These are phyloP conservation scores for Zizania latifolia DNA, from an alignment of 176 grass and related monocot genomes.

Conservation along the genomic window DNA sequence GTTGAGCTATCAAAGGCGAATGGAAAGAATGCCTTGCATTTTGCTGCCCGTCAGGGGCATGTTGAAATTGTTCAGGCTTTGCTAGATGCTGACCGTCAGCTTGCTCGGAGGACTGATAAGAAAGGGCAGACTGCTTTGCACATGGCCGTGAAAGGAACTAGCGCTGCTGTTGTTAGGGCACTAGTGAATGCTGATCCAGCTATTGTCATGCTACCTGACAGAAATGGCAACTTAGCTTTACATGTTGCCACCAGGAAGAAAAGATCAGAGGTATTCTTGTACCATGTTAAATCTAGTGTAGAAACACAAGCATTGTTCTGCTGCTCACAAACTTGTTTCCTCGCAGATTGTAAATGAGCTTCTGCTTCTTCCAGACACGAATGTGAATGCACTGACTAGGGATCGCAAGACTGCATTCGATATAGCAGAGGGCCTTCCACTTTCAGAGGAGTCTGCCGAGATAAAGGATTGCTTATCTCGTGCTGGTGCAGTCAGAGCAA, in stretches of 20 bases:
- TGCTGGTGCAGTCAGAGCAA: conserved; percentile 75
- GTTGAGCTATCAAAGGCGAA: conserved; percentile 69
- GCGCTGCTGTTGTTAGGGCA: conserved; percentile 51
- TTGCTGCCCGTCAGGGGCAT: conserved; percentile 86
- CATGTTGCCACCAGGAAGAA: conserved; percentile 95
- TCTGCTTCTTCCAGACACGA: conserved; percentile 75
- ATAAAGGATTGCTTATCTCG: conserved; percentile 78
- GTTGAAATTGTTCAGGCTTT: conserved; percentile 69
- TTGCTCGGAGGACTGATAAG: conserved; percentile 93
- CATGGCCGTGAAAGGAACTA: conserved; percentile 91
- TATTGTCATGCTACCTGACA: conserved; percentile 89
- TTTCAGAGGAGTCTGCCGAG: conserved; percentile 70
- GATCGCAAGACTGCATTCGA: conserved; percentile 94
- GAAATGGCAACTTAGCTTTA: conserved; percentile 85
- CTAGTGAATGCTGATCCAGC: conserved; percentile 86
- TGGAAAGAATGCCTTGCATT: conserved; percentile 93
- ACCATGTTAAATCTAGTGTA: neutral
- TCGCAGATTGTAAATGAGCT: conserved; percentile 86
- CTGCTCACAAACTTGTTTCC: conserved; percentile 24
- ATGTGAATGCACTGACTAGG: conserved; percentile 83
- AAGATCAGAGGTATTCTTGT: conserved; percentile 66
- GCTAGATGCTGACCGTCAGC: conserved; percentile 61
- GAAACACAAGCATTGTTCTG: neutral
- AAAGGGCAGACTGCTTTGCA: conserved; percentile 96
- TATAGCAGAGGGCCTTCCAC: conserved; percentile 69